Percentiles rank a stretch among this genome's conserved stretches.
Evolutionary conservation across 1,284 basidiomycete genomes (phyloP).

Genomic region (Pseudozyma sp.): DNA sequence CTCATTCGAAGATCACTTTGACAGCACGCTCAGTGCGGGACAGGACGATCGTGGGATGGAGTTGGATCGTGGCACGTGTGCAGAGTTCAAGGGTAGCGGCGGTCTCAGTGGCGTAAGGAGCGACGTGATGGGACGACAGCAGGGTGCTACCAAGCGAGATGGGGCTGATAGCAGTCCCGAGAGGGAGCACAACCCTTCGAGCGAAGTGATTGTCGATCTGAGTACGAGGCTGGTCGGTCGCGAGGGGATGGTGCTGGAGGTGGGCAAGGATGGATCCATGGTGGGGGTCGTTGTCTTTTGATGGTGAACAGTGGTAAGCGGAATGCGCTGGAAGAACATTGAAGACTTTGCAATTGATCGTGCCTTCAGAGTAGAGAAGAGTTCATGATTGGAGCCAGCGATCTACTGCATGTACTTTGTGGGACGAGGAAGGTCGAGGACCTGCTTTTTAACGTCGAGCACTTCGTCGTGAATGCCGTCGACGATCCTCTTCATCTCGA

Average conservation of each 20-base stretch:
- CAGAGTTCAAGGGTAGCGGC: slow-evolving; percentile 29
- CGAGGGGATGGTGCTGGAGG: slow-evolving; percentile 41
- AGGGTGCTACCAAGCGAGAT: slow-evolving; percentile 1
- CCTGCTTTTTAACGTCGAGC: slow-evolving; percentile 44
- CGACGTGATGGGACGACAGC: neutral
- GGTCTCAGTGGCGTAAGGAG: neutral
- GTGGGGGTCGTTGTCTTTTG: slow-evolving; percentile 45
- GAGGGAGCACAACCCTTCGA: slow-evolving; percentile 15
- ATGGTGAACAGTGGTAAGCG: neutral
- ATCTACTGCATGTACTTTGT: slow-evolving; percentile 54
- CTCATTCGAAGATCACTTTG: slow-evolving; percentile 38
- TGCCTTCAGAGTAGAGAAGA: neutral
- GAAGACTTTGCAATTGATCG: neutral
- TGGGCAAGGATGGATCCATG: slow-evolving; percentile 39
- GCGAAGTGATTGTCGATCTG: slow-evolving; percentile 42
- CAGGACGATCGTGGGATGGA: slow-evolving; percentile 45
- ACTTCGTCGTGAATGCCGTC: slow-evolving; percentile 55
- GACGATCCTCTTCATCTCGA: slow-evolving; percentile 48
- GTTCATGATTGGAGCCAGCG: neutral
- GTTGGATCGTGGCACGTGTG: slow-evolving; percentile 44
- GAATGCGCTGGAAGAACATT: too few relatives aligned
- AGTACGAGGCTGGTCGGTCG: slow-evolving; percentile 39
- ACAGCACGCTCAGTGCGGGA: slow-evolving; percentile 24
- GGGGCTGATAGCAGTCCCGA: slow-evolving; percentile 21
- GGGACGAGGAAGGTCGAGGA: slow-evolving; percentile 45